Evolutionary conservation across 1,139 yeast genomes (phyloP), one percentile per base, ranked within the genome.

Genomic region (Candida tropicalis): DNA sequence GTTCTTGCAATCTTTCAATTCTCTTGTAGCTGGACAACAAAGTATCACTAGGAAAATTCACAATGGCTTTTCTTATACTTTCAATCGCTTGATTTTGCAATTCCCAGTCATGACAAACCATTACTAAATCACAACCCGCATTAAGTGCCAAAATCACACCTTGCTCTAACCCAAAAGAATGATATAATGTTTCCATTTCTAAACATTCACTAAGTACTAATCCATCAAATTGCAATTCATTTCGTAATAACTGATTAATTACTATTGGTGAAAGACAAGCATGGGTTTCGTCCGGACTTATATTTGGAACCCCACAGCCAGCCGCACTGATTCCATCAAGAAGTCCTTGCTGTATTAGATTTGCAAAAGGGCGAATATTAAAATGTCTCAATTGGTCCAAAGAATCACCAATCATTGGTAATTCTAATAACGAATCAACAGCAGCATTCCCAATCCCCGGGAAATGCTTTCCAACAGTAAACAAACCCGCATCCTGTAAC

Each of bases 221-320:
- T 1, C 87, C 87, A 16, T 79, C 70, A 54, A 78, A 82, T 1
- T 73, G 72, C 52, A 82, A 57, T 20, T 81, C 81, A 29, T 70
- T 66, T 26, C 88, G 61, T 28, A 82, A 62, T 28, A 82, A 59
- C 42, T 75, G 80, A 38, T 73, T 72, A n/a, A 82, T 65, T 3
- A 82, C 65, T n/a, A 75, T 62, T 4, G 85, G 85, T 17, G 81
- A 75, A 43, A 82, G 63, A 51, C 87, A 82, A 1, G 87, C 86
- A 56, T 81, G 85, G 38, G 79, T 72, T 52, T 81, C 87, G 49
- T 78, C 81, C 13, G 81, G 81, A 23, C 81, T 70, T 13, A 82
- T 73, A 39, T 79, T 76, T 1, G 87, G 87, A n/a, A 81, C 76
- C 3, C 84, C 85, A 50, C 85, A 81, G 4, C 86, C 86, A n/a